phyloP scores from a whole-genome alignment of 2,329 filamentous ascomycete species.

The Exophiala oligosperma region DNA sequence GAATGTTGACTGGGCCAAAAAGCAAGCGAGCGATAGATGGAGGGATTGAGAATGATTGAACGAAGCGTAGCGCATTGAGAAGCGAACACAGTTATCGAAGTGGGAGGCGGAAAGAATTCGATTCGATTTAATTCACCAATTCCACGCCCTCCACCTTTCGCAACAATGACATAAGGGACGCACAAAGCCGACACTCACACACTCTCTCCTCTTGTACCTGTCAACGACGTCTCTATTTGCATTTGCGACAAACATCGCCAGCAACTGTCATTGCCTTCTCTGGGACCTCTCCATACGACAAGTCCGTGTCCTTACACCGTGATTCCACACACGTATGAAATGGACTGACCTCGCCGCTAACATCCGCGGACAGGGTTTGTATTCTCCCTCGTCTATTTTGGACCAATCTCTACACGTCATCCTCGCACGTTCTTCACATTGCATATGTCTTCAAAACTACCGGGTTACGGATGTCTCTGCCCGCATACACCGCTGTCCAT shows the following conservation, averaged over 20 bases:
- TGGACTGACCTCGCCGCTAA: slow-evolving; percentile 8
- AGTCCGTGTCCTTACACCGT: background rate
- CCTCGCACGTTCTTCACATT: slow-evolving; percentile 21
- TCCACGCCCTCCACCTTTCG: background rate
- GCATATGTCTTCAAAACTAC: slow-evolving; percentile 12
- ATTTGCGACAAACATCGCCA: background rate
- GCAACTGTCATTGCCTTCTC: background rate
- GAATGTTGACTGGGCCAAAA: background rate
- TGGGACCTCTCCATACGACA: background rate
- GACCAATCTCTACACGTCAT: slow-evolving; percentile 20
- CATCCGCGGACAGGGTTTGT: slow-evolving; percentile 3
- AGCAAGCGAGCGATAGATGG: no score
- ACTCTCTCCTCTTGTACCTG: background rate
- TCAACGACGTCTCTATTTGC: background rate
- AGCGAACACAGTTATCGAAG: background rate
- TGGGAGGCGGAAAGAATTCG: background rate
- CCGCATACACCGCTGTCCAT: slow-evolving; percentile 18
- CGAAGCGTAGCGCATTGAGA: background rate
- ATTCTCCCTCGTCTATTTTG: background rate
- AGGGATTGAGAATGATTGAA: no score
- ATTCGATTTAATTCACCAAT: background rate
- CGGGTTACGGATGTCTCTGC: slow-evolving; percentile 18
- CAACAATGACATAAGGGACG: background rate
- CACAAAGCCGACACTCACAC: background rate
- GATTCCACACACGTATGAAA: background rate